Conservation (phyloP, 1,139 yeast species). For the Lizanozyma gosingica region DNA sequence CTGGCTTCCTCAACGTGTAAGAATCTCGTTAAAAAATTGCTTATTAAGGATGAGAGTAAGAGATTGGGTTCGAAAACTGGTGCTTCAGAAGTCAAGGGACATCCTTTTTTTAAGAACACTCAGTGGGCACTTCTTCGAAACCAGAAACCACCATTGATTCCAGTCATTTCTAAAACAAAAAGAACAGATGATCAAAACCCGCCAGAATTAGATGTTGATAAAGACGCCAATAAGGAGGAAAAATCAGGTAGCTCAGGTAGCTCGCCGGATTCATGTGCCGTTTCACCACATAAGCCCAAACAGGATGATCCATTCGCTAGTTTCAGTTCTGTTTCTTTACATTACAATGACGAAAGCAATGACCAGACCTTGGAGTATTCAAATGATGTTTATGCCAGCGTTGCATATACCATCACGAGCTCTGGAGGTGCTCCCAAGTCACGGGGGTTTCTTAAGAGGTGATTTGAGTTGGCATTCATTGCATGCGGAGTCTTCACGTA, state of each 20-base stretch:
- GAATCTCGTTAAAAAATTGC: constrained; percentile 65
- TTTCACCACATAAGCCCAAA: constrained; percentile 15
- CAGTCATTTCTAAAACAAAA: constrained; percentile 59
- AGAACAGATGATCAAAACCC: constrained; percentile 12
- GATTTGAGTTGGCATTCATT: too few species aligned
- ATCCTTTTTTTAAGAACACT: constrained; percentile 79
- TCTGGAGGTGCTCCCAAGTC: constrained; percentile 23
- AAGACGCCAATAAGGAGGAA: constrained; percentile 12
- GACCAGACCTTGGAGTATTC: constrained; percentile 36
- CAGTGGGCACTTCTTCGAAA: constrained; percentile 94
- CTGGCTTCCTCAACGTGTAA: constrained; percentile 69
- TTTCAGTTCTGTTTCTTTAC: constrained; percentile 83
- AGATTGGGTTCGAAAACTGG: constrained; percentile 88
- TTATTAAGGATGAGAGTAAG: constrained; percentile 82
- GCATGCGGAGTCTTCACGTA: too few species aligned
- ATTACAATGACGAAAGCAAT: constrained; percentile 50
- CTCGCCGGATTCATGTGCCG: constrained; percentile 19
- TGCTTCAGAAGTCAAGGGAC: constrained; percentile 87
- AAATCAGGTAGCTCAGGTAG: constrained; percentile 31
- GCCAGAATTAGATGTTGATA: constrained; percentile 9
- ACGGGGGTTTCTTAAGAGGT: constrained; percentile 22
- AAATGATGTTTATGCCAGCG: constrained; percentile 54
- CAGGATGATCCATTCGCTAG: constrained; percentile 72
- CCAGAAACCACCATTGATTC: constrained; percentile 92
- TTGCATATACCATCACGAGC: constrained; percentile 52